Conservation (phyloP, 2,329 filamentous ascomycete genomes). For the Hymenoscyphus albidus region DNA sequence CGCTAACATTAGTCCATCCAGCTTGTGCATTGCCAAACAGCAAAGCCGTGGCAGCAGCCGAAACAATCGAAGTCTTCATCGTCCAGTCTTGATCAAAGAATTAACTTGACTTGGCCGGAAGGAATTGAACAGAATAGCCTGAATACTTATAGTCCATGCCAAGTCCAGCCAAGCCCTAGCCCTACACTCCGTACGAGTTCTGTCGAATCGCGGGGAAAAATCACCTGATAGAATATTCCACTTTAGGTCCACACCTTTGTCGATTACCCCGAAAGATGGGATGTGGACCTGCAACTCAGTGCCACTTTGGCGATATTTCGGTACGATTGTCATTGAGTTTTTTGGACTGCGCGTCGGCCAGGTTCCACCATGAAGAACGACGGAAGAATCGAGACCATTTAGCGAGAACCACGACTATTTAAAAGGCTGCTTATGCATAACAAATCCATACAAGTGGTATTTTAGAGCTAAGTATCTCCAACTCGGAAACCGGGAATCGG, state of each 20-base stretch:
- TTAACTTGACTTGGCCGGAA: background rate
- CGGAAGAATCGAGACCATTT: background rate
- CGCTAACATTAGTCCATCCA: constrained; percentile 17
- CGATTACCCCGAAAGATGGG: background rate
- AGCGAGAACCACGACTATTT: background rate
- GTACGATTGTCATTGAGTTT: background rate
- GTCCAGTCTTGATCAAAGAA: background rate
- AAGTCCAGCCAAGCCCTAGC: too few species aligned
- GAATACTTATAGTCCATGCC: too few species aligned
- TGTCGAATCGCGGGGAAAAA: too few species aligned
- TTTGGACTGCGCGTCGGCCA: background rate
- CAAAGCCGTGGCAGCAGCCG: constrained; percentile 1
- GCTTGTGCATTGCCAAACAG: constrained; percentile 4
- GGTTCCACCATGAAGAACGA: too few species aligned
- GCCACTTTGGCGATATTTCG: background rate
- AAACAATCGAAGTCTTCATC: background rate
- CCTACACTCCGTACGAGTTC: too few species aligned
- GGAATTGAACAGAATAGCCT: background rate
- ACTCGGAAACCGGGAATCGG: background rate
- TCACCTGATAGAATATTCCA: background rate
- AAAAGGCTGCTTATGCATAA: background rate
- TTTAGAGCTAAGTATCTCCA: background rate
- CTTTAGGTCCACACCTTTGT: background rate
- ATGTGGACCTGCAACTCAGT: background rate
- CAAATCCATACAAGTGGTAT: background rate